Evolutionary conservation across 2,329 filamentous ascomycete genomes (phyloP).

Genomic region (Malbranchea zuffiana): DNA sequence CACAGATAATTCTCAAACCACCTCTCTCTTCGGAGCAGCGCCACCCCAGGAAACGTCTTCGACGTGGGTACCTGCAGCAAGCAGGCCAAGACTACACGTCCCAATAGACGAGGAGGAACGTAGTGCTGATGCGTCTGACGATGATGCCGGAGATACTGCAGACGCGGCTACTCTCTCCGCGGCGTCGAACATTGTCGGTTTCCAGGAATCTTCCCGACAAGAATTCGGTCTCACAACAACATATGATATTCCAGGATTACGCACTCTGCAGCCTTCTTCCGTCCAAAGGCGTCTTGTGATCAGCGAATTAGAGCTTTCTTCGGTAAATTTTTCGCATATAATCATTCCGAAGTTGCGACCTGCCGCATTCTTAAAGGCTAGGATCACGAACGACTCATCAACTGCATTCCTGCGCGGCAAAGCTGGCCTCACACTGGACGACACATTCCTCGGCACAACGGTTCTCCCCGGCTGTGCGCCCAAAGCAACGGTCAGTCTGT

Average conservation of each 20-base stretch:
- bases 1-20: too few relatives aligned
- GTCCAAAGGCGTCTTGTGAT: conserved; percentile 30
- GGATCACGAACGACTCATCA: conserved; percentile 28
- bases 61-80: too few relatives aligned
- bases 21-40: too few relatives aligned
- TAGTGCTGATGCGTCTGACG: conserved; percentile 7
- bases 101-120: conserved; percentile 4
- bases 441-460: conserved; percentile 23
- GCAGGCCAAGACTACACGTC: too few relatives aligned
- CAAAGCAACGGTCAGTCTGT: conserved; percentile 22
- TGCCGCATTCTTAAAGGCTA: conserved; percentile 33
- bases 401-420: conserved; percentile 23
- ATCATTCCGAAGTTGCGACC: conserved; percentile 31
- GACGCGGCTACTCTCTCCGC: conserved; percentile 13
- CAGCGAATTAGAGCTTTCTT: conserved; percentile 26
- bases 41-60: too few relatives aligned
- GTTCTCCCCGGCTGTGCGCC: conserved; percentile 20
- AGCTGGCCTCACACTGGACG: conserved; percentile 22
- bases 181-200: conserved; percentile 18
- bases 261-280: conserved; percentile 28
- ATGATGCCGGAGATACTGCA: conserved; percentile 14
- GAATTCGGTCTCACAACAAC: conserved; percentile 33
- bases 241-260: conserved; percentile 31
- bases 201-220: conserved; percentile 30
- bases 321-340: conserved; percentile 28